Percentiles rank a stretch among this genome's conserved stretches.
These are phyloP conservation scores for Pestalotiopsis sp. DNA, from an alignment of 2,329 filamentous ascomycete genomes.

Conservation along the genomic window DNA sequence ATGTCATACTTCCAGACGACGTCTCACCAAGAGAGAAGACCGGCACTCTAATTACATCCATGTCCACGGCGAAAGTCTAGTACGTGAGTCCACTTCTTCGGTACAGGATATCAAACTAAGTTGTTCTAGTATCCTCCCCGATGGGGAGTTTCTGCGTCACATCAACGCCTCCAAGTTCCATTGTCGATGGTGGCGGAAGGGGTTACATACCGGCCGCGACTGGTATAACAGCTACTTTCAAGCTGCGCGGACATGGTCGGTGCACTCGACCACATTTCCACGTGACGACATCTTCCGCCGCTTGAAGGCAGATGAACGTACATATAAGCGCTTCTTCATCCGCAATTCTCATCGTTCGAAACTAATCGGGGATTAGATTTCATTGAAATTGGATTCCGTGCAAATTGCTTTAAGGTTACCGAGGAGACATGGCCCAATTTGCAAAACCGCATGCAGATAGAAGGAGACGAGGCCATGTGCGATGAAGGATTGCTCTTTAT, in stretches of 20 bases:
- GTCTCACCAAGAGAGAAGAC: too few relatives aligned
- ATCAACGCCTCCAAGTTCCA: not conserved
- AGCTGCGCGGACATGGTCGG: not conserved
- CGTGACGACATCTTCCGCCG: not conserved
- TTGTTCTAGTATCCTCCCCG: not conserved
- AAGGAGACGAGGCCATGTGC: not conserved
- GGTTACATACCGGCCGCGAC: not conserved
- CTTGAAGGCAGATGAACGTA: not conserved
- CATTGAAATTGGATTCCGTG: not conserved
- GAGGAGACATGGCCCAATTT: not conserved
- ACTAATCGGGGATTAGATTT: not conserved
- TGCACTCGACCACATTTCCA: not conserved
- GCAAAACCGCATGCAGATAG: not conserved
- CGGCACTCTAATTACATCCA: not conserved
- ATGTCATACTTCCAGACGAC: too few relatives aligned
- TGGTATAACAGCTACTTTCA: not conserved
- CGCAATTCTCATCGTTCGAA: not conserved
- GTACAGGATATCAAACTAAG: not conserved
- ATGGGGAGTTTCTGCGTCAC: not conserved
- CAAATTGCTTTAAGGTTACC: not conserved
- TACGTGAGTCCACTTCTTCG: not conserved
- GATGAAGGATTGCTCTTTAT: not conserved
- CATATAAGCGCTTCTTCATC: too few relatives aligned
- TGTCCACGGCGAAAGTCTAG: not conserved
- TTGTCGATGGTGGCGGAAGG: not conserved